phyloP scores from a whole-genome alignment of 352 stramenopile species.

The Saprolegnia parasitica region DNA sequence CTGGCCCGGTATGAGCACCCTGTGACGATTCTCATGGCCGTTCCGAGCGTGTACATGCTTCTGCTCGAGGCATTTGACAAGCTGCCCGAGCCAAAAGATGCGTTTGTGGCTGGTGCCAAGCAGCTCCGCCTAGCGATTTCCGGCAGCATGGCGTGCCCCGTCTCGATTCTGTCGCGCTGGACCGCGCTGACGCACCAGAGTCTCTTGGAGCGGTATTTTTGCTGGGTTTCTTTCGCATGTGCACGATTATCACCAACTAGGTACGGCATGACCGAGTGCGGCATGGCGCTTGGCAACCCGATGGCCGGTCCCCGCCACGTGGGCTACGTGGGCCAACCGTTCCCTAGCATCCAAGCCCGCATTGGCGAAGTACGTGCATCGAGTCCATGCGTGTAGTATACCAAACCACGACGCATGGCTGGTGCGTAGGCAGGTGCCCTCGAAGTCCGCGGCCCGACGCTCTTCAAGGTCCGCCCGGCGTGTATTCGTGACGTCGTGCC shows the following conservation, averaged over 20 bases:
- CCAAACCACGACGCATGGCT: too few species aligned
- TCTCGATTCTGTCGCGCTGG: constrained; percentile 38
- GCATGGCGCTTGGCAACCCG: constrained; percentile 88
- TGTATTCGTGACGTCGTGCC: neutral
- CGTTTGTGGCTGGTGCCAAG: constrained; percentile 2
- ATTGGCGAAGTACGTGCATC: constrained; percentile 43
- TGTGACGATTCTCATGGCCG: constrained; percentile 86
- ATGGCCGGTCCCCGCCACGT: constrained; percentile 56
- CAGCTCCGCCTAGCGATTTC: constrained; percentile 55
- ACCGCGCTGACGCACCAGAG: constrained; percentile 35
- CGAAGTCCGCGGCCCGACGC: constrained; percentile 67
- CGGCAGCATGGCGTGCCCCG: constrained; percentile 84
- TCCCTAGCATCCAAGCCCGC: constrained; percentile 75
- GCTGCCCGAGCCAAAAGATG: constrained; percentile 3
- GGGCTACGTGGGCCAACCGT: constrained; percentile 75
- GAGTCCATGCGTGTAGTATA: too few species aligned
- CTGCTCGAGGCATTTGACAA: constrained; percentile 75
- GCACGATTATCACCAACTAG: too few species aligned
- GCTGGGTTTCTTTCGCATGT: too few species aligned
- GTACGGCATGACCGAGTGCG: constrained; percentile 90
- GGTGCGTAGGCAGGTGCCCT: constrained; percentile 48
- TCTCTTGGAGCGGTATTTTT: constrained; percentile 78
- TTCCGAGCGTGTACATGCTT: constrained; percentile 89
- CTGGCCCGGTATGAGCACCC: neutral
- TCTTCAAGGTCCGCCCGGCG: constrained; percentile 61